Evolutionary conservation across 179 eudicot genomes (phyloP).

Genomic region (Gypsophila paniculata): DNA sequence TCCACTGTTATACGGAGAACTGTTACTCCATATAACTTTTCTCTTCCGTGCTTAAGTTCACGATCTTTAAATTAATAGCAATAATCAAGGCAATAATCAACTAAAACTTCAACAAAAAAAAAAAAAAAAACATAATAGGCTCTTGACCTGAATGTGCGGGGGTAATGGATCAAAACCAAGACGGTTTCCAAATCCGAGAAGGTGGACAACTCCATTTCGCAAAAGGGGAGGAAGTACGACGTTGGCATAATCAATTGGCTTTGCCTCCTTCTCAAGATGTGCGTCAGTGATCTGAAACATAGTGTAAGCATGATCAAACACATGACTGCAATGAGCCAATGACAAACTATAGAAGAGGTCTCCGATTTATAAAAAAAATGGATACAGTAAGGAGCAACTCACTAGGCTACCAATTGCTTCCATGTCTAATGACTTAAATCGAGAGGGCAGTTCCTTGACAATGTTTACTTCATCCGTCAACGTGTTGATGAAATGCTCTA

Average conservation of each 20-base stretch:
- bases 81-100: too few species aligned
- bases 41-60: neutral
- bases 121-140: neutral
- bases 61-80: neutral
- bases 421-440: slow-evolving; percentile 57
- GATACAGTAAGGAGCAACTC: slow-evolving; percentile 27
- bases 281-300: slow-evolving; percentile 74
- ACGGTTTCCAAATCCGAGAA: slow-evolving; percentile 89
- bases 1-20: neutral
- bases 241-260: slow-evolving; percentile 47
- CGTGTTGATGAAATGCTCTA: slow-evolving; percentile 57
- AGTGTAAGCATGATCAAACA: slow-evolving; percentile 13
- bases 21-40: neutral
- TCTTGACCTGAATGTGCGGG: slow-evolving; percentile 66
- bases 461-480: slow-evolving; percentile 61
- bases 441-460: slow-evolving; percentile 70
- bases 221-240: slow-evolving; percentile 61
- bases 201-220: slow-evolving; percentile 68
- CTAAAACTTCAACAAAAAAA: neutral
- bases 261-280: slow-evolving; percentile 83
- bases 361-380: neutral
- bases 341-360: neutral
- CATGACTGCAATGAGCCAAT: neutral
- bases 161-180: slow-evolving; percentile 89
- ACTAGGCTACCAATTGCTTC: slow-evolving; percentile 86